Conservation (phyloP, 345 rosid genomes). For the Litchi chinensis region DNA sequence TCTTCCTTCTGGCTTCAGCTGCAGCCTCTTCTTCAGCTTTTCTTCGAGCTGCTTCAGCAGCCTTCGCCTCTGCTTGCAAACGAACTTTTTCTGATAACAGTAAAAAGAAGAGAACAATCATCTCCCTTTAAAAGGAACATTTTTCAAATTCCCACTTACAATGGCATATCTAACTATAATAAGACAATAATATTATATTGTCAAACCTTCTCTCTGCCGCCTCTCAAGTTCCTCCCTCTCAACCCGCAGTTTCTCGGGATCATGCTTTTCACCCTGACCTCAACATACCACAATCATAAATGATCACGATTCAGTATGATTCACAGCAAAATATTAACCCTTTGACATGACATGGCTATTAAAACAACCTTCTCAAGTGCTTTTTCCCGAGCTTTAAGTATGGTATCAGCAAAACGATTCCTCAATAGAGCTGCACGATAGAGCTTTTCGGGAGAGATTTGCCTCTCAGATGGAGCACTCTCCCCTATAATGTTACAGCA, state of each 20-base stretch:
- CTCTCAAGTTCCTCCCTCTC: constrained; percentile 86
- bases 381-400: constrained; percentile 85
- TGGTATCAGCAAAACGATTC: constrained; percentile 89
- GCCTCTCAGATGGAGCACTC: constrained; percentile 73
- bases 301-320: background rate
- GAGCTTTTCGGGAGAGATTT: constrained; percentile 85
- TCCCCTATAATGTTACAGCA: constrained; percentile 71
- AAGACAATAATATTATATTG: background rate
- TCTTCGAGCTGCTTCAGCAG: constrained; percentile 77
- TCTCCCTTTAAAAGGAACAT: constrained; percentile 5
- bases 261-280: constrained; percentile 66
- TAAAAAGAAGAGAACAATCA: background rate
- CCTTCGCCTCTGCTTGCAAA: constrained; percentile 81
- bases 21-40: constrained; percentile 80
- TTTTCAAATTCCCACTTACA: constrained; percentile 3
- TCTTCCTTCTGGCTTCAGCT: constrained; percentile 71
- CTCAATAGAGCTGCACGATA: constrained; percentile 84
- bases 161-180: background rate
- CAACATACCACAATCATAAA: constrained; percentile 22
- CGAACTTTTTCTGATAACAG: constrained; percentile 67
- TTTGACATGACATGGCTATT: background rate
- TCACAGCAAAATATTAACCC: background rate
- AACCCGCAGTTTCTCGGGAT: constrained; percentile 74
- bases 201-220: constrained; percentile 71
- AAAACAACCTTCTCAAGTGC: constrained; percentile 71